phyloP scores from a whole-genome alignment of 2,329 filamentous ascomycete genomes.

The Alternaria rosae region DNA sequence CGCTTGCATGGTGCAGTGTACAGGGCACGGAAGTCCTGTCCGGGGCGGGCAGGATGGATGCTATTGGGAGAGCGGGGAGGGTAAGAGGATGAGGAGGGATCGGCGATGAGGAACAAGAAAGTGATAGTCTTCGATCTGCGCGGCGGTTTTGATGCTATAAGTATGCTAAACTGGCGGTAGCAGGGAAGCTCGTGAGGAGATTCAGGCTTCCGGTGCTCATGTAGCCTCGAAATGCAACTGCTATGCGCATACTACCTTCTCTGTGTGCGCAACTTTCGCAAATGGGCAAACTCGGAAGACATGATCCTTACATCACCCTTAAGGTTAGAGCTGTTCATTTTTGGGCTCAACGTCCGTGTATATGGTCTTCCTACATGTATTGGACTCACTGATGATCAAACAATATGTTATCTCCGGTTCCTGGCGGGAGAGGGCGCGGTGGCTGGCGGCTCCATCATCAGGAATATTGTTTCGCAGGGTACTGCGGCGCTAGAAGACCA shows the following conservation, averaged over 20 bases:
- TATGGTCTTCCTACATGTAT: background rate
- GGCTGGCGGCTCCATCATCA: background rate
- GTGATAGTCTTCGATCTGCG: background rate
- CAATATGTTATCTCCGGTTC: background rate
- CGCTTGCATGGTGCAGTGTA: background rate
- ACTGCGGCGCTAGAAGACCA: background rate
- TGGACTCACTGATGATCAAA: background rate
- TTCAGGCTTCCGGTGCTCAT: fast-evolving
- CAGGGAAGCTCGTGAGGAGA: background rate
- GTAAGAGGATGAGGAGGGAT: background rate
- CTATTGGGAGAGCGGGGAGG: background rate
- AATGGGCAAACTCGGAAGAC: no score
- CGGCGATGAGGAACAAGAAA: slow-evolving; percentile 2
- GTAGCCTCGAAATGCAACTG: background rate
- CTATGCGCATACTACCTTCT: background rate
- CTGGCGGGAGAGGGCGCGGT: background rate
- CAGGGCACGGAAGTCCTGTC: background rate
- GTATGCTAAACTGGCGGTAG: background rate
- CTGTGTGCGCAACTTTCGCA: background rate
- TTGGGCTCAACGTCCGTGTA: background rate
- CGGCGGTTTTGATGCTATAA: background rate
- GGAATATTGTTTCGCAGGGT: no score
- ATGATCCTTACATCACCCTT: background rate
- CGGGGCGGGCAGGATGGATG: background rate
- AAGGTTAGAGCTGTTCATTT: no score